A percentile compares a stretch with the other conserved stretches of the same genome.
These are phyloP conservation scores for Penicillium sp. DNA, from an alignment of 2,329 filamentous ascomycete species.

Conservation along the genomic window DNA sequence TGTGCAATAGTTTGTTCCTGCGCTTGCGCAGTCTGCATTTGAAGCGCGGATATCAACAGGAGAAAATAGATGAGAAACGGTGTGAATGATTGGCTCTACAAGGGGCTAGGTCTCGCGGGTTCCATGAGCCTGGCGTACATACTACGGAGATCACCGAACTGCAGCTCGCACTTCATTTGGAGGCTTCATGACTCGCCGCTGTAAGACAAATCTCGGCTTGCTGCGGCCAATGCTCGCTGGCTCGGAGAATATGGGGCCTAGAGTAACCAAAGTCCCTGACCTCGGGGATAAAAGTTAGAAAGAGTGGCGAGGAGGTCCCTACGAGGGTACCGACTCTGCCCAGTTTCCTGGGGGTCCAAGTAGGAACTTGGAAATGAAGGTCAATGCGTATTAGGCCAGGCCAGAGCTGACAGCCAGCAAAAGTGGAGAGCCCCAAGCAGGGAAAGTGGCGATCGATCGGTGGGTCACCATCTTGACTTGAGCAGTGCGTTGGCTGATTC, in stretches of 20 bases:
- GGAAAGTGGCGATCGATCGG: conserved; percentile 1
- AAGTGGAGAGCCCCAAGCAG: neutral
- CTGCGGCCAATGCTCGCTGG: neutral
- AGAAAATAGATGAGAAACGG: neutral
- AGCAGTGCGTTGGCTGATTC: neutral
- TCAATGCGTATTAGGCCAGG: neutral
- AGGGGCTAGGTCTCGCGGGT: neutral
- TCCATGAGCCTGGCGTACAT: neutral
- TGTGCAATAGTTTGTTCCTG: neutral
- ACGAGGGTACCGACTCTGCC: neutral
- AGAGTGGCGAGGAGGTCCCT: neutral
- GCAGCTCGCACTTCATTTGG: neutral
- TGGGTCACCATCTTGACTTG: neutral
- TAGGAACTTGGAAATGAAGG: neutral
- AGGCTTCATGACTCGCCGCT: too few species aligned
- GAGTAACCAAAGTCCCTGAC: neutral
- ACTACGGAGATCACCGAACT: neutral
- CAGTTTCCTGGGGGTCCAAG: neutral
- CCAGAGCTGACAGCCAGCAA: neutral
- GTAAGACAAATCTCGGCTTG: neutral
- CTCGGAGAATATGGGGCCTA: neutral
- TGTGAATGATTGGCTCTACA: neutral
- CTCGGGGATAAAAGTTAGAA: neutral
- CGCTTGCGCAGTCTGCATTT: neutral
- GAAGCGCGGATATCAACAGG: neutral